These are phyloP conservation scores for Tetrahymena thermophila DNA, from an alignment of 73 alveolate genomes.

Conservation along the genomic window DNA sequence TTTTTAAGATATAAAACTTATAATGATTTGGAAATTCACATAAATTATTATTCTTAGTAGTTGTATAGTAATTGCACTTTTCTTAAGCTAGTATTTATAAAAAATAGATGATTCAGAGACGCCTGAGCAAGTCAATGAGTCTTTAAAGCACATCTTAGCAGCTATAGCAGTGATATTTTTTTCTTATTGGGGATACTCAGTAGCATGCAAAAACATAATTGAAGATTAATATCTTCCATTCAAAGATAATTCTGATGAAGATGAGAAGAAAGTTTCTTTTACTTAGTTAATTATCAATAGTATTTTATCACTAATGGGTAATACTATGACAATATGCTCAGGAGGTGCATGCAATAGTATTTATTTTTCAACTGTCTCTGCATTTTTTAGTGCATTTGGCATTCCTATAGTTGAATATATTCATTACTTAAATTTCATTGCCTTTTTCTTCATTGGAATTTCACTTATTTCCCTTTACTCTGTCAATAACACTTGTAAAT, in stretches of 20 bases:
- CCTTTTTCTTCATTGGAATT: conserved; percentile 48
- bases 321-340: conserved; percentile 60
- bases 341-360: conserved; percentile 78
- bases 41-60: background rate
- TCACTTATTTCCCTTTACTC: conserved; percentile 57
- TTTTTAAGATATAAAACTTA: background rate
- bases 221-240: background rate
- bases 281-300: background rate
- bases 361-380: conserved; percentile 62
- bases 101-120: conserved; percentile 6
- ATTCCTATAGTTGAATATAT: conserved; percentile 58
- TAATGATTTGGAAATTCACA: background rate
- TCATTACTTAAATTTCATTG: conserved; percentile 61
- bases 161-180: background rate
- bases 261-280: background rate
- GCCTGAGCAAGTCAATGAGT: background rate
- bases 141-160: conserved; percentile 6
- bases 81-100: background rate
- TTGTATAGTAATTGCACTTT: conserved; percentile 17
- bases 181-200: background rate
- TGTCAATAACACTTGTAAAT: conserved; percentile 48
- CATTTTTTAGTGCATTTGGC: conserved; percentile 72
- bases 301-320: conserved; percentile 26
- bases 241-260: background rate
- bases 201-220: background rate